Evolutionary conservation across 2,329 filamentous ascomycete species (phyloP), one percentile per base, ranked within the genome.

Genomic region (Penicillium oxalicum): DNA sequence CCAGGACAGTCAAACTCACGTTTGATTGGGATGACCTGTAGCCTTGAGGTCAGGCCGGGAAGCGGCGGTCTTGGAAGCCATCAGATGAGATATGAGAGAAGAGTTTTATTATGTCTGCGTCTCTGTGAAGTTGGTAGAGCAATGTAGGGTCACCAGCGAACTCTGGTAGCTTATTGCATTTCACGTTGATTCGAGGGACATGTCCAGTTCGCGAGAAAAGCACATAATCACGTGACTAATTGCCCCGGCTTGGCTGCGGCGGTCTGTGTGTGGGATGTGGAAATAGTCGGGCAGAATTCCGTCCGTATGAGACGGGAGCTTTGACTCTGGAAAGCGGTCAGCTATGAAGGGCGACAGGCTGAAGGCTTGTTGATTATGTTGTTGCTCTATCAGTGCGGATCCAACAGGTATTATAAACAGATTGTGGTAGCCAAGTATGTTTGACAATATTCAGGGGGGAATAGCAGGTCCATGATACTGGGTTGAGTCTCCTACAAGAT

Each of bases 21-120:
- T 89, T 71, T 90, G 87, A 63, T 88, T 91, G 39, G 87, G 86
- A 52, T 83, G 74, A 76, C 79, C 75, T 74, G 81, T 57, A 36
- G 60, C 58, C 53, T 67, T 70, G 44, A 59, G 56, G 53, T 67
- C 61, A 27, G 65, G 71, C 65, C 64, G 68, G 56, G 63, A 70
- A 50, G 74, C 63, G 53, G 71, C 65, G 45, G 69, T 59, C 57
- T 67, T 71, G 42, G 70, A 57, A 47, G 69, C 59, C 70, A 73
- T 73, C 32, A 41, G 49, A 26, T 48, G 13, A 5, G 29, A 24
- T 28, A 5, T 28, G 33, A 18, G 27, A 8, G 27, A 28, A 27
- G 18, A 9, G 9, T 27, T 7, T 7, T 26, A 3, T n/a, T 35
- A 24, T 40, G 26, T 7, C 9, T 24, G 25, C 27, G 29, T 33